Conservation (phyloP, 352 stramenopile genomes). For the Phytopythium litorale region DNA sequence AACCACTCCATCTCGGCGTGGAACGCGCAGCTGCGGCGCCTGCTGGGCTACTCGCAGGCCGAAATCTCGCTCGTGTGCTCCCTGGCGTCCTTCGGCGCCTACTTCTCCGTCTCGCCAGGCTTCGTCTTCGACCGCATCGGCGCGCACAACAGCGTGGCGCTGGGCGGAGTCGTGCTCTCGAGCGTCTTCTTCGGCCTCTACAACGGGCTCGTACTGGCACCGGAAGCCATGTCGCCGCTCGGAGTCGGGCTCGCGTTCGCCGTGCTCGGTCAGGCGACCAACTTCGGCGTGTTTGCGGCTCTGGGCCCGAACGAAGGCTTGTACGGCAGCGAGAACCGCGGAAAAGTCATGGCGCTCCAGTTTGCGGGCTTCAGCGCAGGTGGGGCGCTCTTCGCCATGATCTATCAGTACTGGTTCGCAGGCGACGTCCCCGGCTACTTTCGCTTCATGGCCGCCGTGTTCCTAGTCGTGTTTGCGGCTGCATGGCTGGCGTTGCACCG, state of each 20-base stretch:
- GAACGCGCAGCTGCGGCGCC: constrained; percentile 61
- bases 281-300: constrained; percentile 68
- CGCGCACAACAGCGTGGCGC: constrained; percentile 48
- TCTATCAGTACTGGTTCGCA: constrained; percentile 62
- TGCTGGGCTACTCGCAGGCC: constrained; percentile 61
- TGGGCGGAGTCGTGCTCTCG: constrained; percentile 33
- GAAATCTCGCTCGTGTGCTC: constrained; percentile 77
- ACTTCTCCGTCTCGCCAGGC: constrained; percentile 65
- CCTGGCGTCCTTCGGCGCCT: constrained; percentile 75
- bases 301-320: constrained; percentile 73
- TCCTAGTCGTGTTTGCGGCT: constrained; percentile 47
- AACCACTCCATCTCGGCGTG: constrained; percentile 77
- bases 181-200: constrained; percentile 43
- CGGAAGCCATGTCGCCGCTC: constrained; percentile 37
- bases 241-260: constrained; percentile 53
- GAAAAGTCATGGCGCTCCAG: constrained; percentile 68
- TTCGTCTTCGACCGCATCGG: constrained; percentile 69
- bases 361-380: constrained; percentile 66
- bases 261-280: constrained; percentile 51
- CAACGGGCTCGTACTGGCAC: constrained; percentile 24
- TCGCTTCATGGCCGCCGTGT: constrained; percentile 56
- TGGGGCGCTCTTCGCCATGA: constrained; percentile 59
- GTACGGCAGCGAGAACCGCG: constrained; percentile 57
- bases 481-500: constrained; percentile 52
- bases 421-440: constrained; percentile 56